Conservation (phyloP, 2,329 filamentous ascomycete genomes). For the Beauveria caledonica region DNA sequence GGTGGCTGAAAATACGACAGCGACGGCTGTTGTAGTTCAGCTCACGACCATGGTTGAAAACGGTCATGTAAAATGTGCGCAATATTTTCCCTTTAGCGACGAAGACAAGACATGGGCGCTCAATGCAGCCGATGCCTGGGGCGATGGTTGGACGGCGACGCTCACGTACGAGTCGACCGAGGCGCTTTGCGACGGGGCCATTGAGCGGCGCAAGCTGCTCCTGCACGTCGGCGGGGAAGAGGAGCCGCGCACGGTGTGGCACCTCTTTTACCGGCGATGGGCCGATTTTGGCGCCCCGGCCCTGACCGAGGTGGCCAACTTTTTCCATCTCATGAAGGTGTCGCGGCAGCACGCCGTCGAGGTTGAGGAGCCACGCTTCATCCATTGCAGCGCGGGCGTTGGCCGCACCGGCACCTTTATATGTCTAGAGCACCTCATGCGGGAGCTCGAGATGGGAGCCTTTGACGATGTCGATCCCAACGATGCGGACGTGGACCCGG, state of each 20-base stretch:
- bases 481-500: slow-evolving; percentile 44
- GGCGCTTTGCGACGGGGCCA: slow-evolving; percentile 45
- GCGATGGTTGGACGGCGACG: slow-evolving; percentile 58
- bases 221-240: slow-evolving; percentile 42
- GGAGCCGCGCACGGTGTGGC: slow-evolving; percentile 59
- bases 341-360: slow-evolving; percentile 50
- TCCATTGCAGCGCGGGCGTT: slow-evolving; percentile 86
- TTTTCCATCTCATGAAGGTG: slow-evolving; percentile 61
- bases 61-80: slow-evolving; percentile 73
- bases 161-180: slow-evolving; percentile 60
- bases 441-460: slow-evolving; percentile 69
- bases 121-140: slow-evolving; percentile 57
- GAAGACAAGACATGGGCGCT: slow-evolving; percentile 46
- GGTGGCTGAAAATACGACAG: slow-evolving; percentile 68
- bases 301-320: slow-evolving; percentile 55
- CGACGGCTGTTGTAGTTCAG: slow-evolving; percentile 83
- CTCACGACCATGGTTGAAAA: slow-evolving; percentile 82
- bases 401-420: slow-evolving; percentile 95
- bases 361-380: slow-evolving; percentile 57
- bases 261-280: slow-evolving; percentile 82
- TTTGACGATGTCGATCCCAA: slow-evolving; percentile 36
- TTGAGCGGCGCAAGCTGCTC: slow-evolving; percentile 67
- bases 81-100: slow-evolving; percentile 66
- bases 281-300: slow-evolving; percentile 81
- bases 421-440: slow-evolving; percentile 82